phyloP scores from a whole-genome alignment of 1,284 basidiomycete species.

The Heterobasidion parviporum region DNA sequence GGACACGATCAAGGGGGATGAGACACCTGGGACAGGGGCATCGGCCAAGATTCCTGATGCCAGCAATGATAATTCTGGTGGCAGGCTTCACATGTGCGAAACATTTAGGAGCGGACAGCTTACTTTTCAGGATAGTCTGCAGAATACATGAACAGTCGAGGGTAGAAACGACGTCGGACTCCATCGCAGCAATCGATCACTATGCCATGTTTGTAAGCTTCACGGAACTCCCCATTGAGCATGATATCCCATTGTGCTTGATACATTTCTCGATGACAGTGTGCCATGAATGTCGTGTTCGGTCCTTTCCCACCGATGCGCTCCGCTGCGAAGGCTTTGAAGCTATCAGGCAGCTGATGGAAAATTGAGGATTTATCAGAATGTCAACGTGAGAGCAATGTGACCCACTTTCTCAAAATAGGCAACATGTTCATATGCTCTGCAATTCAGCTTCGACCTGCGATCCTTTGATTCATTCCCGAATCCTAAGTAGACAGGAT shows the following conservation, averaged over 20 bases:
- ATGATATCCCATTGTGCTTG: neutral
- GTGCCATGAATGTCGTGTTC: neutral
- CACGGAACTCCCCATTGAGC: neutral
- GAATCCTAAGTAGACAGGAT: conserved; percentile 7
- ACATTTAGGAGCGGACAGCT: too few relatives aligned
- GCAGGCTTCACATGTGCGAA: too few relatives aligned
- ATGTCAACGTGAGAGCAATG: neutral
- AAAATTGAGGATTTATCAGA: neutral
- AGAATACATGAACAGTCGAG: conserved; percentile 1
- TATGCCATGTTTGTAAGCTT: neutral
- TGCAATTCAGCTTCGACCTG: conserved; percentile 12
- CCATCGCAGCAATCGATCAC: neutral
- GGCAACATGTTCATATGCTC: neutral
- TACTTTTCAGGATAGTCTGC: conserved; percentile 5
- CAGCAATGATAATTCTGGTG: too few relatives aligned
- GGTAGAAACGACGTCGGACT: neutral
- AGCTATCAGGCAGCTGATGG: neutral
- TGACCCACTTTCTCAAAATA: conserved; percentile 1
- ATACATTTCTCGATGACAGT: neutral
- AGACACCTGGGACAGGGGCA: too few relatives aligned
- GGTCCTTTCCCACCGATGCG: neutral
- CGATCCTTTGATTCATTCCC: conserved; percentile 19
- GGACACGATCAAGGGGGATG: too few relatives aligned
- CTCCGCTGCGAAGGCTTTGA: neutral
- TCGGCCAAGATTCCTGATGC: too few relatives aligned